Conservation (phyloP, 2,329 filamentous ascomycete genomes). For the Lecanicillium sp. region DNA sequence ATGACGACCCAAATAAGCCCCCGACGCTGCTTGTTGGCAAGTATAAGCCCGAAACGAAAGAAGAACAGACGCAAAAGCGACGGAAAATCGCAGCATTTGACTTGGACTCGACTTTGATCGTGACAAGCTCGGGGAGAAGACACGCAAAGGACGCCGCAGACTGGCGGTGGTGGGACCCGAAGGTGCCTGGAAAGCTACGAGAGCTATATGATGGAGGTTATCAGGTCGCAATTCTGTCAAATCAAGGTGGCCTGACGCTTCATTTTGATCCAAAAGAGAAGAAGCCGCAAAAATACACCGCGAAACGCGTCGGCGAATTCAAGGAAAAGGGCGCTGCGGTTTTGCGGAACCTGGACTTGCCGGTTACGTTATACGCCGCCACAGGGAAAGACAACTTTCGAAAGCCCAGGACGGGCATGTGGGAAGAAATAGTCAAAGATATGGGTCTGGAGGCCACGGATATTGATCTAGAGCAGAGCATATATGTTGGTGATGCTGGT, state of each 20-base stretch:
- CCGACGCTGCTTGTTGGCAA: constrained; percentile 68
- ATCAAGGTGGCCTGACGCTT: constrained; percentile 78
- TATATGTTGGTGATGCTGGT: constrained; percentile 88
- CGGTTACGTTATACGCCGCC: constrained; percentile 77
- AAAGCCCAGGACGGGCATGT: constrained; percentile 88
- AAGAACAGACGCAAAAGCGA: constrained; percentile 29
- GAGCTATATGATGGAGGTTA: constrained; percentile 69
- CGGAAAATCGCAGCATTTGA: constrained; percentile 68
- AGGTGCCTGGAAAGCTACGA: constrained; percentile 61
- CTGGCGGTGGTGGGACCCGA: constrained; percentile 89
- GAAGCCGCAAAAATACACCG: constrained; percentile 49
- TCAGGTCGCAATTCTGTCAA: constrained; percentile 73
- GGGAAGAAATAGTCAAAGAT: constrained; percentile 58
- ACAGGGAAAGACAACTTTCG: constrained; percentile 75
- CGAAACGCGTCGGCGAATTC: constrained; percentile 68
- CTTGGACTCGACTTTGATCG: constrained; percentile 81
- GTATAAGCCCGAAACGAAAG: constrained; percentile 46
- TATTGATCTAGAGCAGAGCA: constrained; percentile 63
- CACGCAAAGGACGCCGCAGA: constrained; percentile 66
- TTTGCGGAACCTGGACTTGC: constrained; percentile 65
- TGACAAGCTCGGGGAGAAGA: constrained; percentile 71
- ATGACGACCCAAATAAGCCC: constrained; percentile 41
- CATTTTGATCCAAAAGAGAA: constrained; percentile 65
- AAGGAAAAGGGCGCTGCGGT: constrained; percentile 72
- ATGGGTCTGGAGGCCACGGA: constrained; percentile 49